Evolutionary conservation across 2,329 filamentous ascomycete species (phyloP), one percentile per base, ranked within the genome.

Genomic region (Cladorrhinum sp.): DNA sequence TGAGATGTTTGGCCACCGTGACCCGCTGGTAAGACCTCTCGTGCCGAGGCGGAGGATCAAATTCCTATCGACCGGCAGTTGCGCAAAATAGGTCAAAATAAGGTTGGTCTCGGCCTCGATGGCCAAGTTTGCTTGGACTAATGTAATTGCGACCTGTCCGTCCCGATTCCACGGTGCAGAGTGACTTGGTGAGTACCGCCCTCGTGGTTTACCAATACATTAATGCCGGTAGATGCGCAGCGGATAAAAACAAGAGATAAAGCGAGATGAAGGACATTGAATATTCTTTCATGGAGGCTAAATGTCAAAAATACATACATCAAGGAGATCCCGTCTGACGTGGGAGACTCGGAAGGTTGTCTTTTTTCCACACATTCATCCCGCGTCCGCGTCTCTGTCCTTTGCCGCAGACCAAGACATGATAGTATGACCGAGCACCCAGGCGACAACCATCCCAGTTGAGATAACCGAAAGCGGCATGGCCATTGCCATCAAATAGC

Each of bases 191-290:
- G 49, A 28, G 14, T 24, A 51, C 49, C 49, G 24, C 7, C 20
- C 20, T 51, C 23, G 49, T 26, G 49, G 49, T 51, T 51, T 24
- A 24, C 20, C 14, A 20, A 46, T 46, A 21, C 49, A 51, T 51
- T 26, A 51, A 26, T 51, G 24, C 21, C 49, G 49, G 49, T 28
- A 24, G 21, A 51, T 51, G 49, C 8, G 18, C 39, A 33, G 24
- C 39, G 54, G 54, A 28, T 56, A 56, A 56, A 56, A 18, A 42
- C 5, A 28, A 18, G n/a, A 30, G 26, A 18, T 26, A 18, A 48
- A 30, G 24, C 36, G 42, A 55, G 16, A 57, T 28, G 54, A 57
- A 57, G 49, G 20, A 26, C 54, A 57, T 21, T 49, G 54, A 57
- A 10, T 46, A 28, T 16, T 26, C 18, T 18, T 49, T 46, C 39